Evolutionary conservation across 176 grass and related monocot genomes (phyloP).

Genomic region (Eleusine coracana): DNA sequence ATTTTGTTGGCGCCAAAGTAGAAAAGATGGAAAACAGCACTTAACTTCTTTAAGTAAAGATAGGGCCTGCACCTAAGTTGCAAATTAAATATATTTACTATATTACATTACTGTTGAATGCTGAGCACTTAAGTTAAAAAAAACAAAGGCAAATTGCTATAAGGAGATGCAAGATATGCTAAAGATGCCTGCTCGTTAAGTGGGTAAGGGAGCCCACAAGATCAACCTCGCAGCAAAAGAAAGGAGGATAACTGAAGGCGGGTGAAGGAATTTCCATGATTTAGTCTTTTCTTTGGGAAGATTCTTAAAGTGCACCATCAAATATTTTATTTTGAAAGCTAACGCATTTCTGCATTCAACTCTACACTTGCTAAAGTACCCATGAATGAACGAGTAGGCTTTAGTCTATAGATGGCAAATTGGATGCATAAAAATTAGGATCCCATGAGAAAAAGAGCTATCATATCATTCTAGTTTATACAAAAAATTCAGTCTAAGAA

Average conservation of each 20-base stretch:
- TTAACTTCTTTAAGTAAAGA: slow-evolving; percentile 45
- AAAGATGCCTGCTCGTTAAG: slow-evolving; percentile 48
- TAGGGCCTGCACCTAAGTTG: slow-evolving; percentile 30
- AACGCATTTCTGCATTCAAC: slow-evolving; percentile 29
- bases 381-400: slow-evolving; percentile 30
- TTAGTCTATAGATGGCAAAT: slow-evolving; percentile 26
- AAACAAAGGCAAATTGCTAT: slow-evolving; percentile 13
- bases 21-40: slow-evolving; percentile 28
- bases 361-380: slow-evolving; percentile 27
- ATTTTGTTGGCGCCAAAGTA: slow-evolving; percentile 51
- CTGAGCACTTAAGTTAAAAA: slow-evolving; percentile 32
- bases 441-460: slow-evolving; percentile 30
- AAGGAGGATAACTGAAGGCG: slow-evolving; percentile 43
- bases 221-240: slow-evolving; percentile 48
- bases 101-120: not conserved
- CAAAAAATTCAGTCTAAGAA: slow-evolving; percentile 35
- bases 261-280: slow-evolving; percentile 40
- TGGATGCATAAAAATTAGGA: slow-evolving; percentile 27
- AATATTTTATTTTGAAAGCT: slow-evolving; percentile 53
- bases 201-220: slow-evolving; percentile 49
- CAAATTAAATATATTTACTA: slow-evolving; percentile 9
- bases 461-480: slow-evolving; percentile 38
- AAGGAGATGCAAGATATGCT: slow-evolving; percentile 40
- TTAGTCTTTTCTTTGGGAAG: slow-evolving; percentile 48
- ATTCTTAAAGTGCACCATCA: slow-evolving; percentile 49